Base-by-base conservation (phyloP, 2,329 filamentous ascomycete species). In the Colletotrichum orchidophilum region DNA sequence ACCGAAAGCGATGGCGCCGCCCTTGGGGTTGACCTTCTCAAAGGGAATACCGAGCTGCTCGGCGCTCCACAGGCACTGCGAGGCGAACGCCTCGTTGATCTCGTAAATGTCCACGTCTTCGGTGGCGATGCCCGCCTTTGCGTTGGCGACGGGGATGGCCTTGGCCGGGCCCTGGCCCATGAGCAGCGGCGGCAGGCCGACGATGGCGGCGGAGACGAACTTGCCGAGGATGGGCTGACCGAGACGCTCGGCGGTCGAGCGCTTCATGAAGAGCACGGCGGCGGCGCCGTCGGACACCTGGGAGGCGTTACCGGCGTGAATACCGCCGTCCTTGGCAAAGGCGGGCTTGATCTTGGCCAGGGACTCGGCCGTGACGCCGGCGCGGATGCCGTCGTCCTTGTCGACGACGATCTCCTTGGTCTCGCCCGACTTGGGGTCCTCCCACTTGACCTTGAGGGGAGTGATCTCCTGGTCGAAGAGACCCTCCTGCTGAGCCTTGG, bases 81-180 rank as follows among this genome's bases (percentile, higher is more conserved):
- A 94, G 35, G 96, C 96, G 82, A 99, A 99, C 1, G 96, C 96
- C 89, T 99, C 96, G 87, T 99, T 99, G 88, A 99, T 98, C 89
- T 99, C 96, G 79, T 90, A 98, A 79, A 98, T 96, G 81, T 98
- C 96, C 33, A 99, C 94, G 76, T 98, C 96, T 68, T 97, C 92
- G 83, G 92, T 94, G 80, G 86, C 87, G 77, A 99, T 91, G 71
- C 95, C 95, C 0, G 95, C 94, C 81, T 96, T 95, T 80, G 94
- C 89, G 67, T 98, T 91, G 4, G 94, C 95, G 80, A 95, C 93
- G 74, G 96, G 96, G 78, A 99, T 98, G 68, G 96, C 95, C 83
- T 95, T 95, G 90, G 94, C 97, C 61, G 96, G 96, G 1, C 96
- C 96, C 75, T 97, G 87, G 74, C 96, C 96, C 96, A 99, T 98